Evolutionary conservation across 2,329 filamentous ascomycete species (phyloP).

Genomic region (Malbranchea zuffiana): DNA sequence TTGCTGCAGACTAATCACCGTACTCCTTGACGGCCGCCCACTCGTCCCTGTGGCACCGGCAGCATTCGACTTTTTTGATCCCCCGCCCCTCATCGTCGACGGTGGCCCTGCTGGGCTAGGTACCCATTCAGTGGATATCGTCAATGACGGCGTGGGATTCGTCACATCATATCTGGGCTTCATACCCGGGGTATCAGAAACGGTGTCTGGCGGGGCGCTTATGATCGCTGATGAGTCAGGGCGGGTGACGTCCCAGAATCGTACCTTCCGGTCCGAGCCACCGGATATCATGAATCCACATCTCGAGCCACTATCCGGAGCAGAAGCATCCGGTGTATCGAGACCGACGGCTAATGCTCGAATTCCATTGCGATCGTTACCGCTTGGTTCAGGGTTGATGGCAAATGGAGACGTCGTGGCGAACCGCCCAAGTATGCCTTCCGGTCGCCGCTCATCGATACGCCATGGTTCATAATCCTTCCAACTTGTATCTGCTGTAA

Average conservation of each 20-base stretch:
- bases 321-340: slow-evolving; percentile 56
- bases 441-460: slow-evolving; percentile 78
- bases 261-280: slow-evolving; percentile 78
- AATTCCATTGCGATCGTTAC: slow-evolving; percentile 43
- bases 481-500: slow-evolving; percentile 17
- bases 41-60: slow-evolving; percentile 22
- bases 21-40: slow-evolving; percentile 54
- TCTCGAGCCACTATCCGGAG: slow-evolving; percentile 39
- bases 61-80: slow-evolving; percentile 27
- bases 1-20: slow-evolving; percentile 79
- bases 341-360: slow-evolving; percentile 63
- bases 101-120: slow-evolving; percentile 30
- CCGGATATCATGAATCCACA: slow-evolving; percentile 78
- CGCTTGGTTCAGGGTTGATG: slow-evolving; percentile 49
- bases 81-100: slow-evolving; percentile 20
- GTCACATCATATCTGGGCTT: slow-evolving; percentile 61
- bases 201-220: slow-evolving; percentile 61
- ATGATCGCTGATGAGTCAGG: slow-evolving; percentile 70
- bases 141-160: slow-evolving; percentile 52
- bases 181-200: slow-evolving; percentile 42
- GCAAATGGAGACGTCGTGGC: slow-evolving; percentile 40
- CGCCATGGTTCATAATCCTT: slow-evolving; percentile 73
- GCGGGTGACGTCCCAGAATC: slow-evolving; percentile 82
- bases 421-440: slow-evolving; percentile 78
- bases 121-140: slow-evolving; percentile 55